Evolutionary conservation across 2,329 filamentous ascomycete genomes (phyloP).

Genomic region (Calcarisporium arbuscula): DNA sequence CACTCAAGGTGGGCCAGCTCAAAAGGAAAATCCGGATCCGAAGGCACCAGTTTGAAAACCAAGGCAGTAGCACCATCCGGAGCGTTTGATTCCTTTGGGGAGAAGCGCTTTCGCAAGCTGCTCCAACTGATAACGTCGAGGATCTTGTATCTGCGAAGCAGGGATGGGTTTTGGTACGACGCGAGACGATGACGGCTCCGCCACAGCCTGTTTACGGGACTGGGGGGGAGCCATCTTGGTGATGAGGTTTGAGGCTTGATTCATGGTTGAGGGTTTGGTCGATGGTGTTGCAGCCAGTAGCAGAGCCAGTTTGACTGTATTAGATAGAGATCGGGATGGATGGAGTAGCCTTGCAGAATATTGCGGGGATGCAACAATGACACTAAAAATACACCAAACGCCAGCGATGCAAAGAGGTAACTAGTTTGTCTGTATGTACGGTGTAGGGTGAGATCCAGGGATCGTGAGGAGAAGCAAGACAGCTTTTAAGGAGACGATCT

Average conservation of each 20-base stretch:
- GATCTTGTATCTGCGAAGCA: conserved; percentile 57
- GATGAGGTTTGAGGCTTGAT: conserved; percentile 25
- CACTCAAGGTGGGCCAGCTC: conserved; percentile 65
- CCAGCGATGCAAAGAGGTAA: too few species aligned
- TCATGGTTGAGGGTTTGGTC: conserved; percentile 24
- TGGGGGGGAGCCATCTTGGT: conserved; percentile 21
- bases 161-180: conserved; percentile 62
- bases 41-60: conserved; percentile 60
- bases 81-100: conserved; percentile 36
- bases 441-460: too few species aligned
- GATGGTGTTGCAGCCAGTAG: conserved; percentile 7
- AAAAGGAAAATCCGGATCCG: conserved; percentile 80
- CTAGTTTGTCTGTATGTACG: too few species aligned
- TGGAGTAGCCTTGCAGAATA: neutral
- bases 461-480: too few species aligned
- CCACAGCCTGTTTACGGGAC: conserved; percentile 40
- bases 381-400: too few species aligned
- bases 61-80: conserved; percentile 48
- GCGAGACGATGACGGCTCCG: conserved; percentile 36
- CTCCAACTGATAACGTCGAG: conserved; percentile 66
- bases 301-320: too few species aligned
- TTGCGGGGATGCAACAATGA: too few species aligned
- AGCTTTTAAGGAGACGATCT: too few species aligned
- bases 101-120: conserved; percentile 66
- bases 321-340: neutral